phyloP scores from a whole-genome alignment of 2,329 filamentous ascomycete species.

The Penicillium decumbens region DNA sequence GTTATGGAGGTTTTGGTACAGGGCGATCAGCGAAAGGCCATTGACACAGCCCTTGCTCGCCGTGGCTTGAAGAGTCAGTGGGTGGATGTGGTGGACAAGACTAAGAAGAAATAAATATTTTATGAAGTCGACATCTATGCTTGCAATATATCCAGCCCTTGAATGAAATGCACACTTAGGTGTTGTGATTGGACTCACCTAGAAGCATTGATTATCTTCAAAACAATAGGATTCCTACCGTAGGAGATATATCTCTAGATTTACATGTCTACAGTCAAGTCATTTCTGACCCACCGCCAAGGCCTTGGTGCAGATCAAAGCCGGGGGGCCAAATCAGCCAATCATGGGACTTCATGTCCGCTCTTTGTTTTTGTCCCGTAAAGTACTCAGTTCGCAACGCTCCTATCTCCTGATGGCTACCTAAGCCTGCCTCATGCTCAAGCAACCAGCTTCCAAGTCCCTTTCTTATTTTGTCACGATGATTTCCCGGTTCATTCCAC shows the following conservation, averaged over 20 bases:
- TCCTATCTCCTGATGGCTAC: too few relatives aligned
- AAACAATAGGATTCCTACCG: too few relatives aligned
- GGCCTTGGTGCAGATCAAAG: too few relatives aligned
- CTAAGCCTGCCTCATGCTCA: too few relatives aligned
- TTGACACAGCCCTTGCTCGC: slow-evolving; percentile 56
- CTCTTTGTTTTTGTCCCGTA: too few relatives aligned
- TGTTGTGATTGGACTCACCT: not conserved
- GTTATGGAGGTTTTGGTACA: slow-evolving; percentile 65
- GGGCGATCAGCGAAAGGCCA: slow-evolving; percentile 59
- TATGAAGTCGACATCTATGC: not conserved
- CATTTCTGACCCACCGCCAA: too few relatives aligned
- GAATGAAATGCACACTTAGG: not conserved
- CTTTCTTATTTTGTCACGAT: not conserved
- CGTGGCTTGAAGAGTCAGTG: slow-evolving; percentile 57
- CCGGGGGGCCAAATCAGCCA: too few relatives aligned
- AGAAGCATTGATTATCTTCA: not conserved
- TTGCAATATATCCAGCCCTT: not conserved
- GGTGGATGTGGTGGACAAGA: slow-evolving; percentile 64
- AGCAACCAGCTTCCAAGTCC: too few relatives aligned
- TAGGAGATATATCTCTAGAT: too few relatives aligned
- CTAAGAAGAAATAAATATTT: slow-evolving; percentile 52
- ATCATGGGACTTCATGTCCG: too few relatives aligned
- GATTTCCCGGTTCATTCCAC: slow-evolving; percentile 2
- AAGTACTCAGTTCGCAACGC: too few relatives aligned
- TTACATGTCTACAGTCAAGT: too few relatives aligned